These are phyloP conservation scores for Xylogone sp. DNA, from an alignment of 2,329 filamentous ascomycete genomes.

Conservation along the genomic window DNA sequence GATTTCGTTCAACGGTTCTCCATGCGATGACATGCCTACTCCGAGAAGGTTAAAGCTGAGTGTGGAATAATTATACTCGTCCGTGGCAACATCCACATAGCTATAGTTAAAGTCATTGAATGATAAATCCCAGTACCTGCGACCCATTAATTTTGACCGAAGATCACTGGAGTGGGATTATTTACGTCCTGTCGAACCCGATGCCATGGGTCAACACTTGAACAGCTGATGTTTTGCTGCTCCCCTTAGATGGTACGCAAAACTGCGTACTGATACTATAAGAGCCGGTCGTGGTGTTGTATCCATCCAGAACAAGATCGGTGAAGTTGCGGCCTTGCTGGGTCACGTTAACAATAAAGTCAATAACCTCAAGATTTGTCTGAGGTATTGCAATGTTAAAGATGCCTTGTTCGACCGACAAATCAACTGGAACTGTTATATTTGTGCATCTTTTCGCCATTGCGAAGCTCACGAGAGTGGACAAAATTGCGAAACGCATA, in stretches of 20 bases:
- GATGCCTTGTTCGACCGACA: slow-evolving; percentile 49
- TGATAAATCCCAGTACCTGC: slow-evolving; percentile 58
- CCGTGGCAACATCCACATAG: slow-evolving; percentile 54
- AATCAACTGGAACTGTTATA: slow-evolving; percentile 51
- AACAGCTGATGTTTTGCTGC: slow-evolving; percentile 26
- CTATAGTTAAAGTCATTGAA: slow-evolving; percentile 58
- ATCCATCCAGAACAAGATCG: slow-evolving; percentile 39
- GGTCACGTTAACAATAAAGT: slow-evolving; percentile 48
- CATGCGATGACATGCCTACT: slow-evolving; percentile 53
- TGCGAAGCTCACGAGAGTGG: not conserved
- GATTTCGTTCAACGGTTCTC: slow-evolving; percentile 56
- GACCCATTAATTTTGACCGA: slow-evolving; percentile 24
- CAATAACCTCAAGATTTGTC: slow-evolving; percentile 53
- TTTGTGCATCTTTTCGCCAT: slow-evolving; percentile 38
- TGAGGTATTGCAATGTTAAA: slow-evolving; percentile 46
- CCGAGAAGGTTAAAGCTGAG: slow-evolving; percentile 61
- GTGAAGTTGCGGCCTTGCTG: slow-evolving; percentile 48
- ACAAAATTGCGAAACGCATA: no score
- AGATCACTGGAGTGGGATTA: slow-evolving; percentile 20
- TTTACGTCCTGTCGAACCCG: slow-evolving; percentile 46
- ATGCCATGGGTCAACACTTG: slow-evolving; percentile 52
- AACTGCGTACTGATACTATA: slow-evolving; percentile 59
- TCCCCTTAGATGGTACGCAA: slow-evolving; percentile 50
- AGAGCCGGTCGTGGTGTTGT: slow-evolving; percentile 44
- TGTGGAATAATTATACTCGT: slow-evolving; percentile 52